Base-by-base conservation (phyloP, 805 yeast species). In the Wickerhamomyces xylosicus region DNA sequence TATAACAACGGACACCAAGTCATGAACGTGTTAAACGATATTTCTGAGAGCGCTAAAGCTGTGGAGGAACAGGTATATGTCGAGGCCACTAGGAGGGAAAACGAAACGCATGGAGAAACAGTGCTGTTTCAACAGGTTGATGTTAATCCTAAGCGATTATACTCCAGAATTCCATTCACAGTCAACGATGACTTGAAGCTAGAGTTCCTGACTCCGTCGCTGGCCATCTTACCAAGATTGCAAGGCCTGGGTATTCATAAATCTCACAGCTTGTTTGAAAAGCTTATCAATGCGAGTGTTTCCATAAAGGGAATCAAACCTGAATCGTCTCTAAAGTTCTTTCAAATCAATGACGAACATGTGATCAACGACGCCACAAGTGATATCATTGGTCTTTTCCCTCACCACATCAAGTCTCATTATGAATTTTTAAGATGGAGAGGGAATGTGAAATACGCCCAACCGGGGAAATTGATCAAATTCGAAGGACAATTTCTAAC, bases 321-420 rank as follows among this genome's bases (percentile, higher is more conserved):
- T 3, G 20, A 25, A 1, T 5, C 2, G 8, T n/a, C n/a, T n/a
- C 4, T 50, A 4, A 21, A 14, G 16, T 38, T 51, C 36, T 33
- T 34, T 11, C 27, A 38, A 34, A 5, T 39, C 13, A 34, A 29
- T 19, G 21, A 16, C 11, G 6, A 21, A 15, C 20, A 19, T 10
- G 4, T 31, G 13, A 31, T 15, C 8, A 19, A 31, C 6, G 22
- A 33, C 11, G 33, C 38, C 9, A 29, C 35, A 2, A 22, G 19
- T 1, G 32, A 41, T 3, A 29, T 50, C 10, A 31, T 40, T 7
- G 56, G 50, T 7, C 29, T 53, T 7, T 34, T 49, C 3, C 57
- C 57, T 11, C 38, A 41, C 6, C 53, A 48, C 37, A 38, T 52
- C 2, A 28, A 41, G 5, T 37, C 39, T 17, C 56, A 53, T 31